Evolutionary conservation across 2,329 filamentous ascomycete species (phyloP).

Genomic region (Ophiostoma piceae): DNA sequence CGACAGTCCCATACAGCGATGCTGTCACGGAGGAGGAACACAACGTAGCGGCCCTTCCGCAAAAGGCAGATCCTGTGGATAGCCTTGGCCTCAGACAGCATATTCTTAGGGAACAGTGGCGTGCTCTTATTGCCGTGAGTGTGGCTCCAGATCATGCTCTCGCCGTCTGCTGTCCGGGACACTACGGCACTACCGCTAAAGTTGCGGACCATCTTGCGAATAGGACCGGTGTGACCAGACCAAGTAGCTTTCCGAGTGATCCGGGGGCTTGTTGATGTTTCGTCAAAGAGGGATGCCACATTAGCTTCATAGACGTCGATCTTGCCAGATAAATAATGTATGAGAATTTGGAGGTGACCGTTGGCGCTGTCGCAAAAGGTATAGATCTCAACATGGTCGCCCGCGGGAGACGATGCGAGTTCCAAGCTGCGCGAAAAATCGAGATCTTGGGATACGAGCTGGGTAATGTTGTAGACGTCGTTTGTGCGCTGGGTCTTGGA

Average conservation of each 20-base stretch:
- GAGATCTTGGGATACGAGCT: slow-evolving; percentile 58
- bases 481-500: slow-evolving; percentile 60
- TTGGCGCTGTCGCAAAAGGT: slow-evolving; percentile 63
- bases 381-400: slow-evolving; percentile 60
- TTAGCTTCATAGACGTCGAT: slow-evolving; percentile 77
- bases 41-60: slow-evolving; percentile 69
- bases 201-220: slow-evolving; percentile 83
- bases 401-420: slow-evolving; percentile 20
- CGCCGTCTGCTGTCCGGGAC: slow-evolving; percentile 71
- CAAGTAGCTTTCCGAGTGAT: slow-evolving; percentile 62
- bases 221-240: slow-evolving; percentile 75
- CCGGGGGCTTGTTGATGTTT: slow-evolving; percentile 55
- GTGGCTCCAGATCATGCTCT: slow-evolving; percentile 80
- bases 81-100: slow-evolving; percentile 61
- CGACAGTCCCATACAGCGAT: slow-evolving; percentile 79
- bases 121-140: slow-evolving; percentile 46
- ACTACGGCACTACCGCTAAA: slow-evolving; percentile 74
- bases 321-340: slow-evolving; percentile 80
- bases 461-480: slow-evolving; percentile 79
- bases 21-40: slow-evolving; percentile 68
- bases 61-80: slow-evolving; percentile 78
- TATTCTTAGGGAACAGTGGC: slow-evolving; percentile 46
- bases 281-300: slow-evolving; percentile 75
- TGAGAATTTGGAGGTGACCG: slow-evolving; percentile 64
- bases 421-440: slow-evolving; percentile 37